Conservation (phyloP, 371 early-diverging fungal species). For the Rhizomucor miehei region DNA sequence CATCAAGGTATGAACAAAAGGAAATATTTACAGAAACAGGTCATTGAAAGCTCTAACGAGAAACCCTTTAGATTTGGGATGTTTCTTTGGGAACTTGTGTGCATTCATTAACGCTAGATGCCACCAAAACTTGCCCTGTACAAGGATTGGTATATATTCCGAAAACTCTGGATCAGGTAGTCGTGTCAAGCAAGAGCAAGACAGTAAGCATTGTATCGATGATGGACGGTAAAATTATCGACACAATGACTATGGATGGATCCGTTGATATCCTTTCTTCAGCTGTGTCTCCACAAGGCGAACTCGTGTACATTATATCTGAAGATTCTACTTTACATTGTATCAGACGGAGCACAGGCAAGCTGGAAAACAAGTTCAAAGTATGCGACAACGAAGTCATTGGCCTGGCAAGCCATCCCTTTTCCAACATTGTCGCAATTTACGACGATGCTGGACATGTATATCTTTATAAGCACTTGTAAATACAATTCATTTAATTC, state of each 20-base stretch:
- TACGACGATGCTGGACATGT: constrained; percentile 69
- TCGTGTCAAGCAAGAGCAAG: constrained; percentile 74
- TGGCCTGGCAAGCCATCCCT: constrained; percentile 72
- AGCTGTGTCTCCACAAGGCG: constrained; percentile 70
- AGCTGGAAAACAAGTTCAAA: constrained; percentile 20
- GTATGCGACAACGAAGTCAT: constrained; percentile 65
- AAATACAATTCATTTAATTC: not conserved
- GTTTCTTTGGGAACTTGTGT: constrained; percentile 14
- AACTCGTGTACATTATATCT: constrained; percentile 68
- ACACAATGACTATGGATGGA: constrained; percentile 30
- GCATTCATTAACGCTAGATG: constrained; percentile 18
- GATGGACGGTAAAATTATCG: constrained; percentile 48
- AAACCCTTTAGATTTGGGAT: constrained; percentile 13
- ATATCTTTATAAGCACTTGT: constrained; percentile 41
- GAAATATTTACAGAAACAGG: not conserved
- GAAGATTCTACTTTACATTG: constrained; percentile 61
- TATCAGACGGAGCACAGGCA: constrained; percentile 57
- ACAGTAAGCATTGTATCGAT: constrained; percentile 58
- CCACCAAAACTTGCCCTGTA: constrained; percentile 13
- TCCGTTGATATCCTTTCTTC: constrained; percentile 65
- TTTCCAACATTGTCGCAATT: constrained; percentile 68
- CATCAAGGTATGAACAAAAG: constrained; percentile 58
- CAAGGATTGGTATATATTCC: constrained; percentile 41
- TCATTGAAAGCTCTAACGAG: not conserved
- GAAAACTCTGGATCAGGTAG: constrained; percentile 52